Evolutionary conservation across 257 asterid species (phyloP).

Genomic region (Forsythia suspensa): DNA sequence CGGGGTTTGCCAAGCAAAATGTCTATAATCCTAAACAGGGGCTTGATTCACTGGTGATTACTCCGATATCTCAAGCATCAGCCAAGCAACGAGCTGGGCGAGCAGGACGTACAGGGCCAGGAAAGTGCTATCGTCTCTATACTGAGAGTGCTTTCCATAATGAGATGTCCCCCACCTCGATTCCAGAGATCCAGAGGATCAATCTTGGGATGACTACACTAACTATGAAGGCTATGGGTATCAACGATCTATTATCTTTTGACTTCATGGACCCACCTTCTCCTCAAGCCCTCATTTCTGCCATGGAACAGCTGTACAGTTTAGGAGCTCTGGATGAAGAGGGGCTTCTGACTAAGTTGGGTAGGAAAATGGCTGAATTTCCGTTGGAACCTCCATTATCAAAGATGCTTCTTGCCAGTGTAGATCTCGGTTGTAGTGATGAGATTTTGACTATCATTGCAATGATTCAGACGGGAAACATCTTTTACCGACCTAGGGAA

Average conservation of each 20-base stretch:
- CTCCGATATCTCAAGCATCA: slow-evolving; percentile 97
- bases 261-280: slow-evolving; percentile 98
- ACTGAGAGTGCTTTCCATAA: slow-evolving; percentile 96
- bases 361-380: slow-evolving; percentile 98
- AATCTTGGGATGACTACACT: slow-evolving; percentile 86
- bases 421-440: slow-evolving; percentile 90
- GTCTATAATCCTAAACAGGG: slow-evolving; percentile 96
- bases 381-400: slow-evolving; percentile 91
- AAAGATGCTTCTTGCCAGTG: slow-evolving; percentile 94
- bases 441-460: slow-evolving; percentile 91
- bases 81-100: slow-evolving; percentile 96
- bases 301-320: slow-evolving; percentile 89
- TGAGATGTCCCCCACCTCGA: slow-evolving; percentile 90
- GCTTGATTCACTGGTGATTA: slow-evolving; percentile 85
- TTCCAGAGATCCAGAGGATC: slow-evolving; percentile 94
- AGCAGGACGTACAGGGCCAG: slow-evolving; percentile 94
- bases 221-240: slow-evolving; percentile 94
- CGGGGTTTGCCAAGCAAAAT: slow-evolving; percentile 95
- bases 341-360: slow-evolving; percentile 90
- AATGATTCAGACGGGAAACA: slow-evolving; percentile 91
- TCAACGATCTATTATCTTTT: slow-evolving; percentile 79
- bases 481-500: slow-evolving; percentile 91
- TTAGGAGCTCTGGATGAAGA: slow-evolving; percentile 94
- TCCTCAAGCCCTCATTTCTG: slow-evolving; percentile 93
- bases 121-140: slow-evolving; percentile 93